Percentiles rank a stretch among this genome's conserved stretches.
Evolutionary conservation across 2,329 filamentous ascomycete genomes (phyloP).

Genomic region (Aspergillus sojae): DNA sequence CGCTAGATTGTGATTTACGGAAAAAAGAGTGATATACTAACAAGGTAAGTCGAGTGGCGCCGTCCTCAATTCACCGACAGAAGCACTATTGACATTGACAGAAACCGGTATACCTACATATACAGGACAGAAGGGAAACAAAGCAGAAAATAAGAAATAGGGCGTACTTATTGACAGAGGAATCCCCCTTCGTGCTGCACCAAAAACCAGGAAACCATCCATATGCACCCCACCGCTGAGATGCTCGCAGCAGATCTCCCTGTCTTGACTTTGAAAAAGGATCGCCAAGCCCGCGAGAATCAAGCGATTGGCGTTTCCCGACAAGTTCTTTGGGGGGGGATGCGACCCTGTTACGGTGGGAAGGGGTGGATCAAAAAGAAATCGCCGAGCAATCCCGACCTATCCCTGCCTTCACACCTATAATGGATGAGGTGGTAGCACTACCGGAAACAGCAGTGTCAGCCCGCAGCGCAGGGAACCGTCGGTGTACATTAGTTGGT

Average conservation of each 20-base stretch:
- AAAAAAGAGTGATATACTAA: neutral
- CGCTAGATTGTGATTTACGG: neutral
- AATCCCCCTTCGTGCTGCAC: slow-evolving; percentile 2
- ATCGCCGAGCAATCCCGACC: neutral
- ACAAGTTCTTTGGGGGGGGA: neutral
- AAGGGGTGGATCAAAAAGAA: neutral
- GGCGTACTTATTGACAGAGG: neutral
- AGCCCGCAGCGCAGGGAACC: neutral
- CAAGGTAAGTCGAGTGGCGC: neutral
- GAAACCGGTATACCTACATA: neutral
- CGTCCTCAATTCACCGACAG: neutral
- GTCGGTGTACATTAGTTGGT: neutral
- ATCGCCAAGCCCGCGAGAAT: neutral
- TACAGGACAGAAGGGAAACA: neutral
- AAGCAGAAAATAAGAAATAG: neutral
- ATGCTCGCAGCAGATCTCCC: slow-evolving; percentile 12
- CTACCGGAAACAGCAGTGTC: neutral
- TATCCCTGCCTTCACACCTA: neutral
- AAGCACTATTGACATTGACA: neutral
- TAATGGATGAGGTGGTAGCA: neutral
- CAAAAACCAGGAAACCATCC: slow-evolving; percentile 13
- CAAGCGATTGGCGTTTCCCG: neutral
- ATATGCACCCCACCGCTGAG: slow-evolving; percentile 14
- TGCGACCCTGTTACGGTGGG: neutral
- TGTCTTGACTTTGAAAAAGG: neutral